Evolutionary conservation across 2,329 filamentous ascomycete species (phyloP).

Genomic region (Rhinocladiella mackenziei): DNA sequence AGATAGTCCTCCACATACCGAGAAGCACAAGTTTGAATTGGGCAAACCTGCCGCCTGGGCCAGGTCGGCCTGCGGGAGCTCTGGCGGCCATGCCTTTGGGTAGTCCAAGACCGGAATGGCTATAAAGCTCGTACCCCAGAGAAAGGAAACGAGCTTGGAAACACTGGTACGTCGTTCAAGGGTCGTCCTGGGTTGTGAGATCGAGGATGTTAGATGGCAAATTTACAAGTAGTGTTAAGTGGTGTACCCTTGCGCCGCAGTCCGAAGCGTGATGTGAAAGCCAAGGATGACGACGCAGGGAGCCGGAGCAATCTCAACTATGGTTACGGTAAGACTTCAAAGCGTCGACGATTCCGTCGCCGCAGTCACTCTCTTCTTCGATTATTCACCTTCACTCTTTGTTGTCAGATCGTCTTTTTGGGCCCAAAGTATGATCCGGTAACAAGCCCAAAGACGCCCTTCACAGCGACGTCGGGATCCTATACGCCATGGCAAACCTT

Average conservation of each 20-base stretch:
- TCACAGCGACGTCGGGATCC: background rate
- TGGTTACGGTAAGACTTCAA: background rate
- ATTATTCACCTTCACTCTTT: background rate
- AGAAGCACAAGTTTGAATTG: constrained; percentile 98
- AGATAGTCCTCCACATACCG: constrained; percentile 56
- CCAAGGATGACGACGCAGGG: constrained; percentile 16
- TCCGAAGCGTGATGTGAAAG: constrained; percentile 2
- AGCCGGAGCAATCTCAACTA: constrained; percentile 1
- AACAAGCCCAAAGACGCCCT: constrained; percentile 6
- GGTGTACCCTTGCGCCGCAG: background rate
- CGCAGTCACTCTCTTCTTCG: background rate
- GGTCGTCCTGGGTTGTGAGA: no score
- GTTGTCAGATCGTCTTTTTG: background rate
- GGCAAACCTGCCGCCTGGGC: constrained; percentile 70
- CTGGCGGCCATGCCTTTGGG: constrained; percentile 71
- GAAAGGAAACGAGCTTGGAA: no score
- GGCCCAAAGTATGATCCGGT: constrained; percentile 3
- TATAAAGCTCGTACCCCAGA: no score
- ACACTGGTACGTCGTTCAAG: no score
- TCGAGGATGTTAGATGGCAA: no score
- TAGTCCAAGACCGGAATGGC: background rate
- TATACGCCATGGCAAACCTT: constrained; percentile 30
- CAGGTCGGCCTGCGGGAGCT: constrained; percentile 64
- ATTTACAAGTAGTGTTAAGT: background rate
- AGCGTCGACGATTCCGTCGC: background rate